A percentile compares a stretch with the other conserved stretches of the same genome.
Conservation (phyloP, 1,284 basidiomycete species). For the Clitocybe nebularis region DNA sequence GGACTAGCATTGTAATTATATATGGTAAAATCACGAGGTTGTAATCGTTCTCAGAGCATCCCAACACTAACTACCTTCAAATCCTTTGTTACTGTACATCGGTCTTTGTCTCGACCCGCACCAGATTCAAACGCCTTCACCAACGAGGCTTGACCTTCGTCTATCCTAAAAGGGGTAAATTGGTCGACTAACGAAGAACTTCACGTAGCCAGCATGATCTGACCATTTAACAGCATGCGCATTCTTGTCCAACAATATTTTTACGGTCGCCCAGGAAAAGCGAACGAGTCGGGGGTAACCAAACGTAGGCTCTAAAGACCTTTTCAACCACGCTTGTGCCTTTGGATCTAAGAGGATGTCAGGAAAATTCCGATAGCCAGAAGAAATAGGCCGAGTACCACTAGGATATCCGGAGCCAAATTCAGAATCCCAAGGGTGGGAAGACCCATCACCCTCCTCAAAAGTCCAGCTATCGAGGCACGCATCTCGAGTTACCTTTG, state of each 20-base stretch:
- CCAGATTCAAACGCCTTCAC: conserved; percentile 69
- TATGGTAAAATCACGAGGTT: background rate
- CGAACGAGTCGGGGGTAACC: conserved; percentile 89
- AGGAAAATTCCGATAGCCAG: conserved; percentile 2
- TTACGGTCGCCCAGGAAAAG: conserved; percentile 96
- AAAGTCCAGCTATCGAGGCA: conserved; percentile 86
- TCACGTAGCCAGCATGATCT: conserved; percentile 16
- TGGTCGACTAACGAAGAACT: background rate
- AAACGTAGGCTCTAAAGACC: conserved; percentile 83
- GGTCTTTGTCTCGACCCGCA: conserved; percentile 67
- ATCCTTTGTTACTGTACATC: conserved; percentile 66
- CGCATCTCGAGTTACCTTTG: conserved; percentile 93
- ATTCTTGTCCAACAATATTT: conserved; percentile 80
- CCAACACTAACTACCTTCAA: conserved; percentile 66
- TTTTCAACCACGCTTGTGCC: conserved; percentile 83
- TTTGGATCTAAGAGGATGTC: conserved; percentile 68
- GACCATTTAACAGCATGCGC: conserved; percentile 81
- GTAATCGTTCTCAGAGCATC: conserved; percentile 19
- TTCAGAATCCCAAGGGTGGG: conserved; percentile 36
- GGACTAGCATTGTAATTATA: background rate
- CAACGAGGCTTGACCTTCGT: conserved; percentile 76
- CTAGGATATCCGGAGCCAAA: conserved; percentile 87
- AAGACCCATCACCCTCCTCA: conserved; percentile 47
- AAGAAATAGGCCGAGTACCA: conserved; percentile 40
- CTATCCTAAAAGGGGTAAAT: conserved; percentile 49